These are phyloP conservation scores for Garcia nutans DNA, from an alignment of 345 rosid genomes.

Conservation along the genomic window DNA sequence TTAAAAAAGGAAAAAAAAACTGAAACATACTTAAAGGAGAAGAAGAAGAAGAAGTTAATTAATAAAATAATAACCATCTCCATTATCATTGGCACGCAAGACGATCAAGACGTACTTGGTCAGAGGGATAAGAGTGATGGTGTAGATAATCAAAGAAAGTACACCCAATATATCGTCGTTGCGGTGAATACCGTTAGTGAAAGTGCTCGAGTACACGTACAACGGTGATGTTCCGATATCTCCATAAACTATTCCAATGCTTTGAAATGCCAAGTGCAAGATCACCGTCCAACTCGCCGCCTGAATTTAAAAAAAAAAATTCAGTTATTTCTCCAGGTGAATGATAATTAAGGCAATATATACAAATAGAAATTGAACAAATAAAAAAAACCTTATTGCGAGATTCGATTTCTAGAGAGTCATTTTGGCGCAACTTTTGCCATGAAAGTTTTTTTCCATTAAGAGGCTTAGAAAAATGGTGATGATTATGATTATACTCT, in stretches of 20 bases:
- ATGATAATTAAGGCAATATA: no score
- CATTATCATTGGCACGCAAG: slow-evolving; percentile 54
- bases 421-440: slow-evolving; percentile 33
- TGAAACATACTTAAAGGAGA: no score
- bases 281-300: slow-evolving; percentile 34
- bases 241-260: slow-evolving; percentile 59
- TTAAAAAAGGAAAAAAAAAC: background rate
- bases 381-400: slow-evolving; percentile 29
- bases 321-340: no score
- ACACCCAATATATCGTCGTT: slow-evolving; percentile 53
- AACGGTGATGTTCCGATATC: slow-evolving; percentile 66
- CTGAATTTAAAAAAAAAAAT: no score
- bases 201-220: slow-evolving; percentile 44
- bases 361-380: background rate
- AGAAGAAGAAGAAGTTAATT: no score
- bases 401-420: slow-evolving; percentile 51
- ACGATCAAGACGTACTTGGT: slow-evolving; percentile 53
- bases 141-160: slow-evolving; percentile 53
- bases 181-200: slow-evolving; percentile 35
- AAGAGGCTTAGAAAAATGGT: slow-evolving; percentile 13
- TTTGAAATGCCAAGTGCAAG: slow-evolving; percentile 55
- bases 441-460: slow-evolving; percentile 20
- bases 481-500: background rate
- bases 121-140: slow-evolving; percentile 53
- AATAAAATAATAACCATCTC: slow-evolving; percentile 38